Conservation (phyloP, 1,139 yeast species). For the Yamadazyma diospyri region DNA sequence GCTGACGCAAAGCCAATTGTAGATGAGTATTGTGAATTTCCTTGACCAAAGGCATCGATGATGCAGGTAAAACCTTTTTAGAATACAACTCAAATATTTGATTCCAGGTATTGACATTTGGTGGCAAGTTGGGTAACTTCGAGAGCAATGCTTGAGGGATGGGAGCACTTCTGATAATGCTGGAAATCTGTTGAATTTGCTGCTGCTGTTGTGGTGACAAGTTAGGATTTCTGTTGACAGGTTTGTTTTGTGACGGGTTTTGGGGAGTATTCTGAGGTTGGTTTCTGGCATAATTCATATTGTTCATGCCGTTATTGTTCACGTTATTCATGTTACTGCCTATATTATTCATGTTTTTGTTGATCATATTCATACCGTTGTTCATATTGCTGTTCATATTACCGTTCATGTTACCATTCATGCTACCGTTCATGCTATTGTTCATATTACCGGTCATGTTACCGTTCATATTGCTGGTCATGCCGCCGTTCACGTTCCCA, state of each 20-base stretch:
- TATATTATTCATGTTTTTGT: constrained; percentile 2
- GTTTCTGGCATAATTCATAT: constrained; percentile 35
- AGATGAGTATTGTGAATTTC: constrained; percentile 60
- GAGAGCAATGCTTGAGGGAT: constrained; percentile 73
- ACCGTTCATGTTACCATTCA: constrained; percentile 2
- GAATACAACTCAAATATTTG: constrained; percentile 71
- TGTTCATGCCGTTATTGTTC: constrained; percentile 4
- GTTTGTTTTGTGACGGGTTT: constrained; percentile 6
- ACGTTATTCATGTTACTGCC: constrained; percentile 1
- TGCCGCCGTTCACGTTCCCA: constrained; percentile 2
- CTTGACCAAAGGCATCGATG: constrained; percentile 52
- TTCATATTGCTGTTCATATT: constrained; percentile 4
- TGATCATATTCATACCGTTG: constrained; percentile 1
- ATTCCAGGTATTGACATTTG: constrained; percentile 80
- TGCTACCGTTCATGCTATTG: constrained; percentile 4
- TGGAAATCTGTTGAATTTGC: constrained; percentile 36
- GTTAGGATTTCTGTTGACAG: constrained; percentile 1
- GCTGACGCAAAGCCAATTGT: constrained; percentile 32
- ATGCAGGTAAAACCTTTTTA: constrained; percentile 53
- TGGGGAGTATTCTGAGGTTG: constrained; percentile 15
- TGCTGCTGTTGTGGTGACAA: constrained; percentile 16
- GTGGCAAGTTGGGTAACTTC: constrained; percentile 76
- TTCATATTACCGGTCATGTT: constrained; percentile 3
- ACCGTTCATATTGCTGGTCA: constrained; percentile 6
- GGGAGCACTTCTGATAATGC: constrained; percentile 48